A percentile compares a stretch with the other conserved stretches of the same genome.
phyloP scores from a whole-genome alignment of 2,329 filamentous ascomycete genomes.

The Verticillium tricorpus region DNA sequence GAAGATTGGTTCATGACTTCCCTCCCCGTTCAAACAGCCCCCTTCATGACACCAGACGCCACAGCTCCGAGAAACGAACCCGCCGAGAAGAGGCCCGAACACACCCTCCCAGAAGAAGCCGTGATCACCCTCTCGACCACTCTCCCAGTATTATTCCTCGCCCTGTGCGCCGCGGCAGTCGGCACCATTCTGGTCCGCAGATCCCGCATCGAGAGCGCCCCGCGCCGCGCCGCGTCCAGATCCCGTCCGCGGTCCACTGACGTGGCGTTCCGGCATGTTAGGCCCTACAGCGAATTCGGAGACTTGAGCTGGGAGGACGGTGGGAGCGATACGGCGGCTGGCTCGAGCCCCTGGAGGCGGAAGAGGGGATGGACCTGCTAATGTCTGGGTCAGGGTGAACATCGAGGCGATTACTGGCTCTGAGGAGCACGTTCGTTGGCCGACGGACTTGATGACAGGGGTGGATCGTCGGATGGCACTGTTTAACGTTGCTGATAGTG shows the following conservation, averaged over 20 bases:
- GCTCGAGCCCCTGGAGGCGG: not conserved
- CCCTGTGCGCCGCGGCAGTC: not conserved
- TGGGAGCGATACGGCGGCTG: not conserved
- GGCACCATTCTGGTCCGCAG: not conserved
- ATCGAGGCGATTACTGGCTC: too few species aligned
- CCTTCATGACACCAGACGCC: not conserved
- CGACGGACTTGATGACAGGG: not conserved
- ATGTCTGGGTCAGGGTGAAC: not conserved
- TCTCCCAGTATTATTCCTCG: not conserved
- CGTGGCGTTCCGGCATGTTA: not conserved
- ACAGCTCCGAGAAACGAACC: not conserved
- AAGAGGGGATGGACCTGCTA: not conserved
- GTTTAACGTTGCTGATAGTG: too few species aligned
- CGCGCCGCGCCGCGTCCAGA: not conserved
- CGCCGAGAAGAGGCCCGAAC: not conserved
- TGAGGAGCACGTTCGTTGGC: too few species aligned
- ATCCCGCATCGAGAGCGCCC: not conserved
- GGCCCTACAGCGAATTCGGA: not conserved
- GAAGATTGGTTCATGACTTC: not conserved
- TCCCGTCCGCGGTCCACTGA: not conserved
- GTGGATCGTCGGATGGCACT: too few species aligned
- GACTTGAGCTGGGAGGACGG: not conserved
- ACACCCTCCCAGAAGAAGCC: not conserved
- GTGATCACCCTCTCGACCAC: not conserved
- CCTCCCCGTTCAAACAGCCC: not conserved